Base-by-base conservation (phyloP, 2,329 filamentous ascomycete species). In the Hypoxylon sp. region DNA sequence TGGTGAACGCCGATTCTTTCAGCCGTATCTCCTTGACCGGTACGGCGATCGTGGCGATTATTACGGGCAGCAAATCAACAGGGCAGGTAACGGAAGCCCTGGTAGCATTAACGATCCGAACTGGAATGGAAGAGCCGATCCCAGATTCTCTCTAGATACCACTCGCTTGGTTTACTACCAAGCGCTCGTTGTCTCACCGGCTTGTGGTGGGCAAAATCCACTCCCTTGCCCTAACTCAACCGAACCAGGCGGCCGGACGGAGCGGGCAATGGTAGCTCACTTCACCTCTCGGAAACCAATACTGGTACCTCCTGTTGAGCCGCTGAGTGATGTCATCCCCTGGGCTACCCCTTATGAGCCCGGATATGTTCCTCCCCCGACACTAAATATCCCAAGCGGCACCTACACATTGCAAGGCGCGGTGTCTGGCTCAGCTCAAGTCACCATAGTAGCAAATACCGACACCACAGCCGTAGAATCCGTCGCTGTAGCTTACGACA, bases 71-170 rank as follows among this genome's bases (percentile, higher is more conserved):
- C 75, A 76, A 59, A 68, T 84, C 61, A 85, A 85, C 50, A 78
- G 71, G 0, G 81, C 65, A 0, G 79, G 78, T 1, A 74, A 79
- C 19, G 76, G 74, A 2, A 78, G 69, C 26, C 67, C 68, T 14
- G 81, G 81, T 0, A 78, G 73, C 56, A 64, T 82, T n/a, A 81
- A 82, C 58, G 83, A 85, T 58, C 80, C 83, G 0, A 78, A 83
- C 26, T 85, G 84, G 84, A 85, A 85, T 68, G 83, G 76, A 3
- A 73, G 76, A 10, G 84, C 83, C 4, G 84, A 85, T 69, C 84
- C 82, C 2, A 75, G 72, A 1, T 83, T 77, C 48, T 82, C 80
- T 1, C 76, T 70, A 1, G 83, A 85, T 66, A 78, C 80, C 4
- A 85, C 82, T 0, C 70, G 75, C 1, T 79, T 85, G 37, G 80